Base-by-base conservation (phyloP, 345 rosid genomes). In the Excoecaria cochinchinensis region DNA sequence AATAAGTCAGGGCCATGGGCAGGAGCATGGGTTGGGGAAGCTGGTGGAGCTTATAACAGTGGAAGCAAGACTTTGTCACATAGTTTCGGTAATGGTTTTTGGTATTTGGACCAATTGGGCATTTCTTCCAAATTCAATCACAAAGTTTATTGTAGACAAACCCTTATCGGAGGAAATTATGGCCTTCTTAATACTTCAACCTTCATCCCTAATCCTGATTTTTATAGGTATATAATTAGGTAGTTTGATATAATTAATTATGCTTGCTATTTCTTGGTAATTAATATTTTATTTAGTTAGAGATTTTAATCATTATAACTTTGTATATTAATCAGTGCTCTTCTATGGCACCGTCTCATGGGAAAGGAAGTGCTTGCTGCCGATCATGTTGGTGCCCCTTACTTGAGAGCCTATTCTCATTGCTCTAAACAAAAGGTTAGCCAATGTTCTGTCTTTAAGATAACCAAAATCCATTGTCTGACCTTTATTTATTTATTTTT, bases 161-260 rank as follows among this genome's bases (percentile, higher is more conserved):
- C 95, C 67, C 75, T 90, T 14, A 81, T 87, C 64, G 95, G 95
- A 14, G 90, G 91, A 71, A 90, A 89, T 77, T 89, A 90, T 63
- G 91, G 75, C 56, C 87, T 89, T 66, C 87, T 87, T n/a, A 86
- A 87, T 65, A 84, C 87, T 19, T 75, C 86, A 21, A 75, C 85
- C 15, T 85, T 86, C 74, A 22, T 87, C 12, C 91, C 92, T 1
- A 90, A 87, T 79, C 95, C 88, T 0, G 91, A 89, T 72, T 90
- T 85, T 74, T 88, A 90, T 53, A 84, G 87, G 91, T 88, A 31
- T 31, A 31, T 31, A 31, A 31, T 2, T 31, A 31, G 2, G 31
- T 31, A 31, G 31, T 31, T 31, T 31, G 31, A 31, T 31, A 31
- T 31, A 31, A 31, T 0, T 31, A 31, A 31, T 31, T 31, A 31